Evolutionary conservation across 192 early-diverging fungal species (phyloP), one percentile per base, ranked within the genome.

Genomic region (Hyaloraphidium curvatum): DNA sequence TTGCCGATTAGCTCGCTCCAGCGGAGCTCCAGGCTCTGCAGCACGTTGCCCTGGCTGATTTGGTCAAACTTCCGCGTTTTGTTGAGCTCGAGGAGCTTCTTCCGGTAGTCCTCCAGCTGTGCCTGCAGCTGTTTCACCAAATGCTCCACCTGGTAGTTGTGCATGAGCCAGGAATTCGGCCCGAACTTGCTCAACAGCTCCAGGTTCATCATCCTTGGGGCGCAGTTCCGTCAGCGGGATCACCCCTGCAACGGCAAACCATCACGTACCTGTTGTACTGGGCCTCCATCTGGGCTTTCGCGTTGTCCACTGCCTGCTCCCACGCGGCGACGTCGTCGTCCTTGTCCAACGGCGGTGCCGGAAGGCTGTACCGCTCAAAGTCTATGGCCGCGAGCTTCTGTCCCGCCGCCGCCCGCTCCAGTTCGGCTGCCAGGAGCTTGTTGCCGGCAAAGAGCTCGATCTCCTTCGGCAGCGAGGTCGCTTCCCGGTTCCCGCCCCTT

Each of bases 131-230:
- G 17, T 21, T 60, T 29, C 3, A 52, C 51, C n/a, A 31, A 5
- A 1, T 39, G 27, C 52, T 72, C 64, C 50, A 75, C 50, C 56
- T 67, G 65, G 43, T 51, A 67, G 48, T 63, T 65, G 43, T 65
- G 56, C 28, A 71, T 9, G 39, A 53, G 50, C 73, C 73, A 75
- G 21, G 61, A 55, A 37, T 72, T 70, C 23, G 58, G 23, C 26
- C 67, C 70, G 55, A 67, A 75, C 50, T 54, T 59, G 52, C 28
- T 52, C 31, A 75, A 51, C 26, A 75, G 62, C 33, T 69, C 73
- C 31, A 75, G 52, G 48, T 72, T 75, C 28, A 67, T 33, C 26
- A 71, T 35, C 25, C 33, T 37, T 37, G 33, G n/a, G 9, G 33
- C n/a, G 33, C 33, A 37, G 33, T 37, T n/a, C n/a, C n/a, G n/a